Evolutionary conservation across 2,329 filamentous ascomycete genomes (phyloP), one percentile per base, ranked within the genome.

Genomic region (Fusarium floridanum): DNA sequence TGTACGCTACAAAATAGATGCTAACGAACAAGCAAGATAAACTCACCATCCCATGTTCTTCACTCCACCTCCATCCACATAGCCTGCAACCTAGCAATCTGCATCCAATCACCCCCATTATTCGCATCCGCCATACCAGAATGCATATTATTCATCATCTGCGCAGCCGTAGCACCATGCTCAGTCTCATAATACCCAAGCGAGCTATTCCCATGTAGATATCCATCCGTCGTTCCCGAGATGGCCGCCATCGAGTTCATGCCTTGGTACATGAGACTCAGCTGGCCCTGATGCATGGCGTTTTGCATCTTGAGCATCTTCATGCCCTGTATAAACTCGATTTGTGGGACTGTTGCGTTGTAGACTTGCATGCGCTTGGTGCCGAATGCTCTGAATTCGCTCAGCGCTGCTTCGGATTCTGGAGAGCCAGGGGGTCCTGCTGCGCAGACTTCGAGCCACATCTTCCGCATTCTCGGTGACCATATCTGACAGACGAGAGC

Each of bases 381-480:
- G 1, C 75, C 78, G 37, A 83, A 82, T 0, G 71, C 78, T 2
- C 72, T 72, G 36, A 82, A 82, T n/a, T 77, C 71, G 0, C 71
- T 70, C 1, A 82, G n/a, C 0, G 75, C 78, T 1, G 64, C 71
- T 9, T 79, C 61, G 1, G 77, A 80, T 39, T 78, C 79, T 1
- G 68, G 41, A 0, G 80, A 79, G 5, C 75, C 80, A 0, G 78
- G 75, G 0, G 64, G 57, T 2, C 81, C 80, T 1, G 78, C 79
- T 0, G 67, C 72, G 61, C 81, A 83, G 0, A 63, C 77, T 11
- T 76, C 71, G 3, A 76, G 71, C 77, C 80, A 84, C 72, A 82
- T 78, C 1, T 59, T 73, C n/a, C 83, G 82, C 82, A 85, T 84
- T 6, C 83, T 80, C 1, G 80, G 80, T 4, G 82, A 83, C 80